Conservation (phyloP, 139 green algal genomes). For the Haematococcus lacustris region DNA sequence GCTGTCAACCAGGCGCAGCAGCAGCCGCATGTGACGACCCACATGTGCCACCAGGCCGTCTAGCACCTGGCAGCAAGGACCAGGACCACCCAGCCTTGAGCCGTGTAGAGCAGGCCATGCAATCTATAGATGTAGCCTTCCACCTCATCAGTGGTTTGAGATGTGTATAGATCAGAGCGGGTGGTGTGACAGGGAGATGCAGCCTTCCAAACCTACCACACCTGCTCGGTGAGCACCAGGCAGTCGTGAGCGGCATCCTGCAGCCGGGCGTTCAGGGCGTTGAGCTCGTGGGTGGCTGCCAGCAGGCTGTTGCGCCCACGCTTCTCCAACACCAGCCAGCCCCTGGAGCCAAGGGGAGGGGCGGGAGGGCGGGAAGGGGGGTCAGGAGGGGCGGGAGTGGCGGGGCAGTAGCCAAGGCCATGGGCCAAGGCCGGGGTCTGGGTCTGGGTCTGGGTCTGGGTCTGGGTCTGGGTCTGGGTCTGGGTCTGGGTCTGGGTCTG, state of each 20-base stretch:
- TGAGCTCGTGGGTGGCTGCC: slow-evolving; percentile 74
- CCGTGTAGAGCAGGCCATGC: neutral
- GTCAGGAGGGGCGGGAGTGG: no score
- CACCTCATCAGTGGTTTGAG: neutral
- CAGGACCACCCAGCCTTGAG: neutral
- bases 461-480: no score
- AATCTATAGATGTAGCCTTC: neutral
- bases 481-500: no score
- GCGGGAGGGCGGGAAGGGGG: no score
- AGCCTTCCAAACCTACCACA: slow-evolving; percentile 8
- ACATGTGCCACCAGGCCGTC: slow-evolving; percentile 40
- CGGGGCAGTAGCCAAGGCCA: no score
- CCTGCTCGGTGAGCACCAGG: slow-evolving; percentile 70
- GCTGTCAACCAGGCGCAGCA: slow-evolving; percentile 67
- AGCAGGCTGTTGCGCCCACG: slow-evolving; percentile 20
- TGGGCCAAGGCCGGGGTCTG: no score
- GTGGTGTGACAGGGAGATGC: neutral
- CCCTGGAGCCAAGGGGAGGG: no score
- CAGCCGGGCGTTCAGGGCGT: slow-evolving; percentile 78
- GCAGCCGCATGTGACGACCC: slow-evolving; percentile 39
- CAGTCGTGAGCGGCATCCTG: slow-evolving; percentile 70
- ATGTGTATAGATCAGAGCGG: neutral
- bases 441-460: no score
- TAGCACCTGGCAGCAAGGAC: slow-evolving; percentile 45
- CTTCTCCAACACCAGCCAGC: slow-evolving; percentile 56